These are phyloP conservation scores for Aureobasidium namibiae DNA, from an alignment of 2,329 filamentous ascomycete genomes.

Conservation along the genomic window DNA sequence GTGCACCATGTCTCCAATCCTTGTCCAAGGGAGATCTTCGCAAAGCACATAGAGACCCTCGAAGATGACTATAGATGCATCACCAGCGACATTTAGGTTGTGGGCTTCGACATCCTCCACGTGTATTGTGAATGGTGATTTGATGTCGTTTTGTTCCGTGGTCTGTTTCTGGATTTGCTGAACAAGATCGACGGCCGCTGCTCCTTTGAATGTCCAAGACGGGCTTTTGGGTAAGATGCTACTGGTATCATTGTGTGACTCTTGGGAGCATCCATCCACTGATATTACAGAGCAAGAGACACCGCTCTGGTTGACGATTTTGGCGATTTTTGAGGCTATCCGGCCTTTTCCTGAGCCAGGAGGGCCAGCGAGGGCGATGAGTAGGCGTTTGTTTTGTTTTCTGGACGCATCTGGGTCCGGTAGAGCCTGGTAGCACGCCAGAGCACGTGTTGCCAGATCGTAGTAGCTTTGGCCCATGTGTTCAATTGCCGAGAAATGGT, in stretches of 20 bases:
- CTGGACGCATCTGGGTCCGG: constrained; percentile 2
- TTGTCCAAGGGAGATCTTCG: constrained; percentile 3
- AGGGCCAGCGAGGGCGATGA: constrained; percentile 3
- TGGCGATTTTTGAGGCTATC: constrained; percentile 3
- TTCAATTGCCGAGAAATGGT: neutral
- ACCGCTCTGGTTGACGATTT: constrained; percentile 5
- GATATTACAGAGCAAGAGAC: constrained; percentile 8
- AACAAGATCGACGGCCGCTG: constrained; percentile 6
- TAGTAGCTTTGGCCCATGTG: constrained; percentile 4
- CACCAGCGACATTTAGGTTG: neutral
- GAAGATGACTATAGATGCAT: constrained; percentile 9
- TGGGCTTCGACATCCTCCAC: neutral
- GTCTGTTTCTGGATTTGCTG: constrained; percentile 1
- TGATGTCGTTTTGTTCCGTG: neutral
- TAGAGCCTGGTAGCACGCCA: constrained; percentile 2
- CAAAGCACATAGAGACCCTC: constrained; percentile 9
- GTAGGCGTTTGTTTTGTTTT: constrained; percentile 8
- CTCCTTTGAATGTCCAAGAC: constrained; percentile 3
- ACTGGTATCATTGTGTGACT: neutral
- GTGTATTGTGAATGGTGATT: constrained; percentile 2
- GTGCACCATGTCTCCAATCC: neutral
- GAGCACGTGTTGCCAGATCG: constrained; percentile 3
- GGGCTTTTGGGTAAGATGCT: neutral
- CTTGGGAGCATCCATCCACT: constrained; percentile 5
- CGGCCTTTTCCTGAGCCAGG: constrained; percentile 5